Evolutionary conservation across 2,329 filamentous ascomycete genomes (phyloP).

Genomic region (Botrytis aclada): DNA sequence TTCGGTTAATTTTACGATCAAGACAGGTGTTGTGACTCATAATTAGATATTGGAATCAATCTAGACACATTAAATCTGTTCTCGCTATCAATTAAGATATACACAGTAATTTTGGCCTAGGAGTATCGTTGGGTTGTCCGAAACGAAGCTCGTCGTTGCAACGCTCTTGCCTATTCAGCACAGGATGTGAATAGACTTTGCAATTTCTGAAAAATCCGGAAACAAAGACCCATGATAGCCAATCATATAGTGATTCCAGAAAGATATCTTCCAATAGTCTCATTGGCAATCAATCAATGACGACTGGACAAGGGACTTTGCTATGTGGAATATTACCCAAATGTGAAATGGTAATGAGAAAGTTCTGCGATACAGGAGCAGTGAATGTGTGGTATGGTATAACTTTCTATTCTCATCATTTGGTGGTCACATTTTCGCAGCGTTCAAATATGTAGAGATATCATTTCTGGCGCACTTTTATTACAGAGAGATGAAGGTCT

Average conservation of each 20-base stretch:
- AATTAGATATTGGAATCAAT: neutral
- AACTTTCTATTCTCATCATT: neutral
- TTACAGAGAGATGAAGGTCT: neutral
- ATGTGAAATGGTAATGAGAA: neutral
- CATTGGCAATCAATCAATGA: neutral
- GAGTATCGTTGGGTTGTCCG: neutral
- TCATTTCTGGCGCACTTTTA: neutral
- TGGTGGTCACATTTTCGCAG: neutral
- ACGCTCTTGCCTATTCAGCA: neutral
- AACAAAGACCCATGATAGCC: neutral
- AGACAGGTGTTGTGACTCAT: neutral
- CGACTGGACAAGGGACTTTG: neutral
- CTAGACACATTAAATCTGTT: neutral
- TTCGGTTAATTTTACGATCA: neutral
- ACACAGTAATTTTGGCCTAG: fast-evolving
- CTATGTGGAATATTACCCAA: neutral
- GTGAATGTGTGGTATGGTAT: neutral
- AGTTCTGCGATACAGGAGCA: neutral
- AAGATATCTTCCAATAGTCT: neutral
- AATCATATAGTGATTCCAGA: neutral
- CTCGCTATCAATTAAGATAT: neutral
- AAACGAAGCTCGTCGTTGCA: fast-evolving
- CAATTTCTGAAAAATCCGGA: neutral
- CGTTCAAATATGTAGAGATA: neutral
- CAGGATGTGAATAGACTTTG: neutral